Evolutionary conservation across 371 early-diverging fungal genomes (phyloP), one percentile per base, ranked within the genome.

Genomic region (Mucor saturninus): DNA sequence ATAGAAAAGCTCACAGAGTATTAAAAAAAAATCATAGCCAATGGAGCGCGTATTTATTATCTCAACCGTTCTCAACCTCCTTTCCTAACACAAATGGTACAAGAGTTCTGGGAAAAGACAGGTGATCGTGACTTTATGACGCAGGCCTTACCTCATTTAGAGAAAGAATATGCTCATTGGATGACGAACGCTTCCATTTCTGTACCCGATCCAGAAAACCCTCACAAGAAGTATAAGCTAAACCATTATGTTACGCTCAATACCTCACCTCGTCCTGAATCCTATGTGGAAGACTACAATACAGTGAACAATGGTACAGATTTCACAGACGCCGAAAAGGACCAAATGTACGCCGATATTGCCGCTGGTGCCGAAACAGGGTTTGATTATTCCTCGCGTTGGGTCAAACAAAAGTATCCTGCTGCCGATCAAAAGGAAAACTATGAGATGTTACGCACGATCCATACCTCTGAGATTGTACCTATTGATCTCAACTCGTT

Each of bases 11-110:
- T 43, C 13, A 43, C 43, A 13, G 13, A n/a, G 15, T 5, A 14
- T 11, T 45, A 45, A 21, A 21, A 21, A 21, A 21, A 21, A 21
- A 21, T 21, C 40, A 10, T 55, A 84, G 84, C 95, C 2, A 95
- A 96, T 68, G 95, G 95, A 11, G 87, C 89, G 4, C 83, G 95
- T 31, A 84, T 88, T 43, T 97, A 97, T 72, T 96, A 94, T 66
- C 68, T 92, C 46, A 90, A 92, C 59, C 83, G 96, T 59, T 92
- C 94, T 2, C 95, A 96, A 64, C 96, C 96, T 13, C 98, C 98
- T 10, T 71, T 93, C 26, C 69, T 94, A 26, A 71, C 84, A n/a
- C 84, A 81, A 42, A 93, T 93, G 93, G 87, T 93, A 29, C 69
- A 83, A 54, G 61, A 74, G 5, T 90, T 88, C 61, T 76, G 79